Conservation (phyloP, 176 grass and related monocot genomes). For the Aechmea fasciata region DNA sequence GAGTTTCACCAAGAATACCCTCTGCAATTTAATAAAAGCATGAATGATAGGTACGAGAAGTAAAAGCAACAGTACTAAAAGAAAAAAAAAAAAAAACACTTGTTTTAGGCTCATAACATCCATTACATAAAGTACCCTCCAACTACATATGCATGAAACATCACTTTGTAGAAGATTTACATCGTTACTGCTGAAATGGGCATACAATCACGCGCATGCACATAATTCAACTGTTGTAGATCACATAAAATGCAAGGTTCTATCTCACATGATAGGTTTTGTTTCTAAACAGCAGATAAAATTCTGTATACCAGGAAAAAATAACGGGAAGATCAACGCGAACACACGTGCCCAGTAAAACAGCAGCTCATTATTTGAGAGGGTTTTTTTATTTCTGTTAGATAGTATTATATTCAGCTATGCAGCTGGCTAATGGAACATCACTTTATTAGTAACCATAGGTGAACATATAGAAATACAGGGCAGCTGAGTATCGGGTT, state of each 20-base stretch:
- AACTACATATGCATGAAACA: not conserved
- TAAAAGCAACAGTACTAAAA: constrained; percentile 9
- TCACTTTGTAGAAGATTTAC: not conserved
- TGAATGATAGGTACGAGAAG: not conserved
- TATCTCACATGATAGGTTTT: not conserved
- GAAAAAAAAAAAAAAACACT: not conserved
- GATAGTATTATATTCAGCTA: too few species aligned
- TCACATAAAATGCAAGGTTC: not conserved
- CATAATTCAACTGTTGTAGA: not conserved
- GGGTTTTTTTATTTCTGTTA: too few species aligned
- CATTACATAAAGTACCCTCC: not conserved
- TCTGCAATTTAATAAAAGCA: constrained; percentile 22
- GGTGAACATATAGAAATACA: too few species aligned
- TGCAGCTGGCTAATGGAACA: too few species aligned
- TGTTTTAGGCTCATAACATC: not conserved
- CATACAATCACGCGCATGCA: not conserved
- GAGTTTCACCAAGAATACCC: constrained; percentile 96
- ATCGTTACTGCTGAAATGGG: not conserved
- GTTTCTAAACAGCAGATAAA: not conserved
- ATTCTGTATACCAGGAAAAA: too few species aligned
- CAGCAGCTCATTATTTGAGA: too few species aligned
- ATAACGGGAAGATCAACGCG: too few species aligned
- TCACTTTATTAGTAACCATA: too few species aligned
- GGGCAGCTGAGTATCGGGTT: too few species aligned
- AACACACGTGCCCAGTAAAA: too few species aligned